Percentiles rank a stretch among this genome's conserved stretches.
These are phyloP conservation scores for Blakeslea trispora DNA, from an alignment of 371 early-diverging fungal genomes.

Conservation along the genomic window DNA sequence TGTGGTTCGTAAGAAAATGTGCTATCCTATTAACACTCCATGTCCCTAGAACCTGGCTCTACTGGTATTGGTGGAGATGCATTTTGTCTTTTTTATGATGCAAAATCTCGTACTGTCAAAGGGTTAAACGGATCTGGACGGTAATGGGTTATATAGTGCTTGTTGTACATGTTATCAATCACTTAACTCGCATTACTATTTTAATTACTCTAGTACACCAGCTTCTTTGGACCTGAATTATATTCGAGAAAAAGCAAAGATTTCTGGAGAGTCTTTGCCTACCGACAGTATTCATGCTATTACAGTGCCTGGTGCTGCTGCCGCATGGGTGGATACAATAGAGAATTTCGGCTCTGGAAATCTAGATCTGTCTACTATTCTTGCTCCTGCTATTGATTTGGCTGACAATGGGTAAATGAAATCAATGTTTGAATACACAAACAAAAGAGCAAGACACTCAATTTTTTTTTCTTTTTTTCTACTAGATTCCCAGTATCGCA, in stretches of 20 bases:
- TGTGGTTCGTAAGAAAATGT: too few species aligned
- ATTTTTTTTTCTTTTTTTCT: background rate
- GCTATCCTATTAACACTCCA: background rate
- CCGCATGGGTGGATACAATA: slow-evolving; percentile 76
- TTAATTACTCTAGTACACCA: slow-evolving; percentile 50
- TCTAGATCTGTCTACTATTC: slow-evolving; percentile 58
- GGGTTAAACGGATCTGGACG: slow-evolving; percentile 81
- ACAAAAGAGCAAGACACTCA: too few species aligned
- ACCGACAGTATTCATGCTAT: slow-evolving; percentile 55
- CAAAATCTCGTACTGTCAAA: slow-evolving; percentile 56
- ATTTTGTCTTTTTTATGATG: slow-evolving; percentile 82
- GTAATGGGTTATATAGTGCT: slow-evolving; percentile 18
- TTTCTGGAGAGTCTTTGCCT: slow-evolving; percentile 46
- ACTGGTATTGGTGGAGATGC: slow-evolving; percentile 95
- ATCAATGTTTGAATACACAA: background rate
- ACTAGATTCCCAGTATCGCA: slow-evolving; percentile 47
- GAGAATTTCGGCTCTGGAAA: slow-evolving; percentile 73
- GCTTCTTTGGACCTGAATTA: slow-evolving; percentile 57
- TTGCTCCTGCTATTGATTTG: slow-evolving; percentile 70
- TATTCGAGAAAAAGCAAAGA: slow-evolving; percentile 35
- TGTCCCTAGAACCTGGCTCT: slow-evolving; percentile 84
- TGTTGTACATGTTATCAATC: too few species aligned
- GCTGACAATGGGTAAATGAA: slow-evolving; percentile 74
- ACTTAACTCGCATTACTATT: too few species aligned
- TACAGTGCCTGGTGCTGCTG: slow-evolving; percentile 88